Evolutionary conservation across 2,329 filamentous ascomycete species (phyloP).

Genomic region (Aspergillus sp.): DNA sequence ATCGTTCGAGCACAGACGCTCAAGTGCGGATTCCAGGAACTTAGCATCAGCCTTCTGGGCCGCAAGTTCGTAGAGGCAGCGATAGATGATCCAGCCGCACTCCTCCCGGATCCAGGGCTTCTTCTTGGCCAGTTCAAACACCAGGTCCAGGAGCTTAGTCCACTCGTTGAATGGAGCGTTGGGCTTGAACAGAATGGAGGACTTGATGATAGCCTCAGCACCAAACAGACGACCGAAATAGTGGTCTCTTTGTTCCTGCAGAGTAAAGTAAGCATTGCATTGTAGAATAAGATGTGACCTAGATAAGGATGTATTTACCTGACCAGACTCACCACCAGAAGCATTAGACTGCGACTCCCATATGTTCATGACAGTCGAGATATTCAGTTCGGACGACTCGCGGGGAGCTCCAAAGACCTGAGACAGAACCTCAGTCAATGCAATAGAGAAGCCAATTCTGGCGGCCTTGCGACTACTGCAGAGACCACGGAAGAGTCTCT

Average conservation of each 20-base stretch:
- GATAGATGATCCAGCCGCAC: constrained; percentile 78
- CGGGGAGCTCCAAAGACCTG: constrained; percentile 60
- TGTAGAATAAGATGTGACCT: neutral
- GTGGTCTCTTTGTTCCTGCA: constrained; percentile 81
- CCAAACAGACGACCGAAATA: constrained; percentile 85
- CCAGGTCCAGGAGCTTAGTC: constrained; percentile 66
- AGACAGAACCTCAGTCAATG: constrained; percentile 76
- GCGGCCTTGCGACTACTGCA: constrained; percentile 89
- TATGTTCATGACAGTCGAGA: constrained; percentile 51
- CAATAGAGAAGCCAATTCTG: constrained; percentile 83
- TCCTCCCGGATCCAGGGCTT: constrained; percentile 89
- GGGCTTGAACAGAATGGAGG: constrained; percentile 66
- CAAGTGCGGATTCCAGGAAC: constrained; percentile 63
- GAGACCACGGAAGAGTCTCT: constrained; percentile 79
- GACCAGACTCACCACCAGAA: constrained; percentile 54
- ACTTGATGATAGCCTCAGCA: constrained; percentile 80
- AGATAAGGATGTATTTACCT: constrained; percentile 42
- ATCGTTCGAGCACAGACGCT: constrained; percentile 63
- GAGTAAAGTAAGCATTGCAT: constrained; percentile 38
- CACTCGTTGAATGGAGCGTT: constrained; percentile 54
- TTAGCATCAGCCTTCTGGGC: constrained; percentile 41
- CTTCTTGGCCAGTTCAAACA: constrained; percentile 73
- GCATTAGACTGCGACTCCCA: constrained; percentile 56
- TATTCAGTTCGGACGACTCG: constrained; percentile 36
- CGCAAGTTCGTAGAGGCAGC: constrained; percentile 63